Evolutionary conservation across 1,284 basidiomycete species (phyloP).

Genomic region (Chalciporus sp.): DNA sequence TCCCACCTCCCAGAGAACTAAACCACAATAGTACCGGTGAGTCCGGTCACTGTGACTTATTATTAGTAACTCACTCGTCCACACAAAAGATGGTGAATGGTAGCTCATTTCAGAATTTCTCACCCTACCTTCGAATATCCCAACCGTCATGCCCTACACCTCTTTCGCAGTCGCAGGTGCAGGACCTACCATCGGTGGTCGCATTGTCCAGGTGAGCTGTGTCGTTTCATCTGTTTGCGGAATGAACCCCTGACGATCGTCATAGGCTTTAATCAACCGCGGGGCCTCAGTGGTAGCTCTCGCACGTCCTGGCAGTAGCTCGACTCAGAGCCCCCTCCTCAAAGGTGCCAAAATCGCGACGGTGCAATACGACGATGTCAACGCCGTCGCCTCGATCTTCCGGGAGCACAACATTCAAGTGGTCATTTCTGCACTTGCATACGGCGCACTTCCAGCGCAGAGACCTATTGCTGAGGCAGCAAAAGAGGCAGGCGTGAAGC

Average conservation of each 20-base stretch:
- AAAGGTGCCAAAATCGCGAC: conserved; percentile 30
- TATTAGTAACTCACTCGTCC: too few relatives aligned
- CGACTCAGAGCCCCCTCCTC: conserved; percentile 21
- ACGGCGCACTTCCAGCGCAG: conserved; percentile 31
- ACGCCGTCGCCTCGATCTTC: conserved; percentile 32
- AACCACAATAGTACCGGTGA: too few relatives aligned
- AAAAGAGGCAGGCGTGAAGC: conserved; percentile 39
- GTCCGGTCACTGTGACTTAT: too few relatives aligned
- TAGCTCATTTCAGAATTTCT: not conserved
- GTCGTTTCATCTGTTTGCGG: not conserved
- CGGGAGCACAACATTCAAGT: conserved; percentile 37
- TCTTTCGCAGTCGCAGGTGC: conserved; percentile 35
- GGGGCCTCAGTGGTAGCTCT: conserved; percentile 29
- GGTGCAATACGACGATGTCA: conserved; percentile 36
- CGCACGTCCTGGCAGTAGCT: conserved; percentile 25
- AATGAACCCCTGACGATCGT: not conserved
- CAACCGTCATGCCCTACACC: conserved; percentile 31
- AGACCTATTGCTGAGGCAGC: conserved; percentile 38
- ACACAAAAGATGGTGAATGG: conserved; percentile 11
- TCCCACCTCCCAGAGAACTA: too few relatives aligned
- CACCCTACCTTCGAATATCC: too few relatives aligned
- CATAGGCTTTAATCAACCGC: conserved; percentile 22
- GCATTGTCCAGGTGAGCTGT: conserved; percentile 29
- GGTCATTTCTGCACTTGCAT: conserved; percentile 37
- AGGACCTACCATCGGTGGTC: conserved; percentile 33